Evolutionary conservation across 805 yeast species (phyloP), one percentile per base, ranked within the genome.

Genomic region (Candida ipomoeae): DNA sequence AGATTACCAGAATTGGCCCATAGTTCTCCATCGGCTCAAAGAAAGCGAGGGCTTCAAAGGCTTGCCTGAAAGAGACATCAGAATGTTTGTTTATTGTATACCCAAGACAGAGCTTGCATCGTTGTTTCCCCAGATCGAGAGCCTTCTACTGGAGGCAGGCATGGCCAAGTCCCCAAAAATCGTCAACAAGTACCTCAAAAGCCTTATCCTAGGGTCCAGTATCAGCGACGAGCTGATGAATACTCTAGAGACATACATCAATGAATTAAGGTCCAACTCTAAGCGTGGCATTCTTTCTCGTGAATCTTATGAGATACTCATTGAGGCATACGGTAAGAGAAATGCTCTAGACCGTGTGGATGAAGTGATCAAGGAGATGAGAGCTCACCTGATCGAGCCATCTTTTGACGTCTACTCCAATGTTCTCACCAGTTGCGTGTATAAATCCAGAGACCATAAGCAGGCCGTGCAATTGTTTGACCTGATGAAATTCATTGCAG

Each of bases 401-500:
- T 68, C 77, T 14, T 62, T 71, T 4, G 60, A 64, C 3, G 68
- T 83, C 1, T 83, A 82, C 55, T 75, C 85, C 3, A 79, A 81
- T 38, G 73, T 85, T 6, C 61, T 88, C 39, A 83, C 84, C 53
- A 74, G 87, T 21, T 81, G 85, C 59, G 81, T 83, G 6, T 73
- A 71, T 52, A 74, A 80, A 48, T 61, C 74, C 46, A 69, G 62
- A 50, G 78, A 79, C 48, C 80, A 74, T 53, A 64, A 71, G 15
- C 82, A 85, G 54, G 96, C 96, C 0, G 78, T 79, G 49, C 82
- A 82, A 41, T 71, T 87, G 2, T 94, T 94, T 67, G 89, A 85
- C 56, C 81, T 89, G 54, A 83, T 94, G 90, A 92, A 89, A 62
- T 92, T 88, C 63, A 65, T 85, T 56, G 82, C 94, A 0, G 61